phyloP scores from a whole-genome alignment of 441 rosid species.

The Flueggea neowawraea region DNA sequence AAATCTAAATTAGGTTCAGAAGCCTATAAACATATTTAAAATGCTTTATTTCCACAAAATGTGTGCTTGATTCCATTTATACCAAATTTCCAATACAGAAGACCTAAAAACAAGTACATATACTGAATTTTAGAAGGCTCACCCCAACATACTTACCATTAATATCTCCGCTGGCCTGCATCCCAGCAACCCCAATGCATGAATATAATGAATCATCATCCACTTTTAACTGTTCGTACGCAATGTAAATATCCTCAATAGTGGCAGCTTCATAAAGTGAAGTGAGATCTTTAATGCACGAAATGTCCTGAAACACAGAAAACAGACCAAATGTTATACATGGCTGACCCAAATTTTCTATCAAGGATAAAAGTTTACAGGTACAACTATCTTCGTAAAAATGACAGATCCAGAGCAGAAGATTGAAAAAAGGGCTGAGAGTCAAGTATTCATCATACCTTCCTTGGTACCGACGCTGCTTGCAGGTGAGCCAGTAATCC shows the following conservation, averaged over 20 bases:
- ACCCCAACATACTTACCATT: conserved; percentile 32
- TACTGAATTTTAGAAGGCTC: background rate
- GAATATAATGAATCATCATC: conserved; percentile 86
- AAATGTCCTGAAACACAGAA: conserved; percentile 59
- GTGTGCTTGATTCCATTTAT: too few relatives aligned
- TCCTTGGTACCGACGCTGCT: conserved; percentile 94
- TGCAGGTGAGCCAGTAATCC: conserved; percentile 97
- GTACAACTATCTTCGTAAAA: too few relatives aligned
- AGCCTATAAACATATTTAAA: too few relatives aligned
- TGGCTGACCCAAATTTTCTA: background rate
- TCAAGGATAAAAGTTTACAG: background rate
- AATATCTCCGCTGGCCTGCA: conserved; percentile 70
- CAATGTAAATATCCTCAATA: conserved; percentile 83
- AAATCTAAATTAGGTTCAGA: too few relatives aligned
- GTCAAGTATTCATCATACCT: conserved; percentile 40
- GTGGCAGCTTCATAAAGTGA: conserved; percentile 85
- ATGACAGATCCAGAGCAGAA: too few relatives aligned
- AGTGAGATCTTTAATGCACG: conserved; percentile 91
- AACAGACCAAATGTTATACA: conserved; percentile 20
- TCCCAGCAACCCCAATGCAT: conserved; percentile 92
- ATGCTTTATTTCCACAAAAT: too few relatives aligned
- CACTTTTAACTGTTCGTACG: conserved; percentile 83
- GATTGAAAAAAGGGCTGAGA: too few relatives aligned
- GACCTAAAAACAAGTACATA: background rate
- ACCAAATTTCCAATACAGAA: too few relatives aligned